Evolutionary conservation across 2,329 filamentous ascomycete genomes (phyloP).

Genomic region (Aspergillus luchuensis): DNA sequence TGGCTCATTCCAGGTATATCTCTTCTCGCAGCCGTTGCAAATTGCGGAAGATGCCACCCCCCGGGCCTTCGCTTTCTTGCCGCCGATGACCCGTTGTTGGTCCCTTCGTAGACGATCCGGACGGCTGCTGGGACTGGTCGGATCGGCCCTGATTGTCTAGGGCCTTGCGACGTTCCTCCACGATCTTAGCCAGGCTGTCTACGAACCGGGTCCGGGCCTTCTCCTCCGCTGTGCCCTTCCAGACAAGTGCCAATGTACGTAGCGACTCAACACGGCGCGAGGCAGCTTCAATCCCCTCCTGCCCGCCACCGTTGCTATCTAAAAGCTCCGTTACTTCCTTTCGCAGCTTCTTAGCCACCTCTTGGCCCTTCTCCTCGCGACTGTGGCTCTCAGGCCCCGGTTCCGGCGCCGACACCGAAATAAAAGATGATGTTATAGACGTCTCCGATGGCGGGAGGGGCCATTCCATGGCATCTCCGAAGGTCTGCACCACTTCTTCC

Average conservation of each 20-base stretch:
- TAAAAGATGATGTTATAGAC: conserved; percentile 79
- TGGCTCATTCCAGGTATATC: conserved; percentile 52
- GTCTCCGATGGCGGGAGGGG: conserved; percentile 85
- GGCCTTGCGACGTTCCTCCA: conserved; percentile 68
- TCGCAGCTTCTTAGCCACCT: conserved; percentile 67
- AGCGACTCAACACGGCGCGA: conserved; percentile 73
- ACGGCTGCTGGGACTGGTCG: conserved; percentile 22
- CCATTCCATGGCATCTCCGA: conserved; percentile 95
- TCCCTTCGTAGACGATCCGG: conserved; percentile 6
- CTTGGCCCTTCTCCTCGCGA: conserved; percentile 83
- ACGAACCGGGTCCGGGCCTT: conserved; percentile 80
- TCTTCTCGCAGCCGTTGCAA: conserved; percentile 56
- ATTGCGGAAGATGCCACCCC: conserved; percentile 56
- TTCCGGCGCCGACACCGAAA: conserved; percentile 86
- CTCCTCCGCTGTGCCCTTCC: conserved; percentile 95
- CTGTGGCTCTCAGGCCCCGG: conserved; percentile 65
- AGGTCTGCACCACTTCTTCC: conserved; percentile 84
- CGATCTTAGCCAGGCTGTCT: conserved; percentile 75
- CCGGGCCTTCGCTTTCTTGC: conserved; percentile 42
- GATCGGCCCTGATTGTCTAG: conserved; percentile 47
- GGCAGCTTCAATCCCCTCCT: conserved; percentile 69
- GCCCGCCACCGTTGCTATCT: conserved; percentile 58
- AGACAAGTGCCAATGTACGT: conserved; percentile 74
- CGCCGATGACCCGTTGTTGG: conserved; percentile 21
- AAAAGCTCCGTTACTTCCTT: conserved; percentile 71